phyloP scores from a whole-genome alignment of 768 basidiomycete genomes.

The Roridomyces roridus region DNA sequence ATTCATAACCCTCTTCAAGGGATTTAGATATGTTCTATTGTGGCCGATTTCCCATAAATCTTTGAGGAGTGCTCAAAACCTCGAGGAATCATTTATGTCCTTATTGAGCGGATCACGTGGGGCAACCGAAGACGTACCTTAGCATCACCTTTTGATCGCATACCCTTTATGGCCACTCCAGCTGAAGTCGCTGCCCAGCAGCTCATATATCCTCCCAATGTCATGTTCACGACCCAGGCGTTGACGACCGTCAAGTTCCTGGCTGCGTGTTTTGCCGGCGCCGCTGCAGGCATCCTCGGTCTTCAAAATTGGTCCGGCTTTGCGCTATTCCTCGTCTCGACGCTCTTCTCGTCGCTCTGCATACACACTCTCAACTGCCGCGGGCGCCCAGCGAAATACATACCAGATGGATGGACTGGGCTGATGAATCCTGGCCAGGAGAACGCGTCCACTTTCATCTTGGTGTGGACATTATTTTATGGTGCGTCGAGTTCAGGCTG shows the following conservation, averaged over 20 bases:
- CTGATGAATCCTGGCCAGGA: constrained; percentile 88
- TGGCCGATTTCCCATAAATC: too few relatives aligned
- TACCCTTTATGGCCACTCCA: constrained; percentile 50
- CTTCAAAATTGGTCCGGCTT: constrained; percentile 88
- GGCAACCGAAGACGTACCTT: too few relatives aligned
- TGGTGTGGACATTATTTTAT: constrained; percentile 94
- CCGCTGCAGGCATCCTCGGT: constrained; percentile 88
- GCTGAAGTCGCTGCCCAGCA: constrained; percentile 56
- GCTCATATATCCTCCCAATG: constrained; percentile 71
- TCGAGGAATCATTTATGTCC: too few relatives aligned
- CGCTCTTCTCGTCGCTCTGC: constrained; percentile 68
- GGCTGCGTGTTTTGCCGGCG: constrained; percentile 84
- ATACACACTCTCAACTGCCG: constrained; percentile 77
- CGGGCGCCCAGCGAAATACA: constrained; percentile 65
- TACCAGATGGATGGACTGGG: constrained; percentile 67
- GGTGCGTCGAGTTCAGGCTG: constrained; percentile 63
- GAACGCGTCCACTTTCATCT: constrained; percentile 87
- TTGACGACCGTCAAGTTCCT: constrained; percentile 78
- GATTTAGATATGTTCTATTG: too few relatives aligned
- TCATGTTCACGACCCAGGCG: constrained; percentile 60
- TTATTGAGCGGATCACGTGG: too few relatives aligned
- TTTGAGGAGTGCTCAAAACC: too few relatives aligned
- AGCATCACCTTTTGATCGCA: background rate
- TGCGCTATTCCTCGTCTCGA: constrained; percentile 72
- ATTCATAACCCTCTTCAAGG: too few relatives aligned